Base-by-base conservation (phyloP, 2,329 filamentous ascomycete genomes). In the Fusarium sp. region DNA sequence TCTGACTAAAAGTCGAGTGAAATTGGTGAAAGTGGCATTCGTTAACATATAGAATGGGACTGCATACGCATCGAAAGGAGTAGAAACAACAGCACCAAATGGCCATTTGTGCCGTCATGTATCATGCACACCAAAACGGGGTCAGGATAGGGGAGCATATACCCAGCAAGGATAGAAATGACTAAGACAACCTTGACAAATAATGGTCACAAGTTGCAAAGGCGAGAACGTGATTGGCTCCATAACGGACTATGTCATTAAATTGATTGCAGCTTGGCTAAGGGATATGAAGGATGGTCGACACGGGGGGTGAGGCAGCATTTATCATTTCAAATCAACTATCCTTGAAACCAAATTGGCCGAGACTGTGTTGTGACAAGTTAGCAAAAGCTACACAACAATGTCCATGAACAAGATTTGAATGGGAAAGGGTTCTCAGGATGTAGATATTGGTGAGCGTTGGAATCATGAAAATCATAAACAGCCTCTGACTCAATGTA, bases 381-480 rank as follows among this genome's bases (percentile, higher is more conserved):
- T 56, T 15, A 56, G 53, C 41, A 46, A 30, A 11, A 13, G 34
- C n/a, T n/a, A 36, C 23, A 37, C 16, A 37, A n/a, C 37, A 12
- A 11, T 47, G 41, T 41, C 36, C 12, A 12, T 36, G 37, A n/a
- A 55, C n/a, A 56, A 39, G 23, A 6, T 11, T 28, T 12, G 31
- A 28, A 31, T 34, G 16, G 30, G 10, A 39, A 15, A 3, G 27
- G 30, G 30, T 62, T 62, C 65, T 71, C 68, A 71, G 68, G 61
- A 71, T 65, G 61, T 74, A 73, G 72, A 73, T 70, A 64, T 66
- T 68, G 68, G 77, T 80, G 73, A 78, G 72, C 55, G 72, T 79
- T 78, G 70, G 75, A 82, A 82, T 82, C 79, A 82, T 72, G 43
- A 59, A 65, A 61, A 78, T 84, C 82, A 84, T 84, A 84, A 84